These are phyloP conservation scores for Talaromyces sp. DNA, from an alignment of 2,329 filamentous ascomycete genomes.

Conservation along the genomic window DNA sequence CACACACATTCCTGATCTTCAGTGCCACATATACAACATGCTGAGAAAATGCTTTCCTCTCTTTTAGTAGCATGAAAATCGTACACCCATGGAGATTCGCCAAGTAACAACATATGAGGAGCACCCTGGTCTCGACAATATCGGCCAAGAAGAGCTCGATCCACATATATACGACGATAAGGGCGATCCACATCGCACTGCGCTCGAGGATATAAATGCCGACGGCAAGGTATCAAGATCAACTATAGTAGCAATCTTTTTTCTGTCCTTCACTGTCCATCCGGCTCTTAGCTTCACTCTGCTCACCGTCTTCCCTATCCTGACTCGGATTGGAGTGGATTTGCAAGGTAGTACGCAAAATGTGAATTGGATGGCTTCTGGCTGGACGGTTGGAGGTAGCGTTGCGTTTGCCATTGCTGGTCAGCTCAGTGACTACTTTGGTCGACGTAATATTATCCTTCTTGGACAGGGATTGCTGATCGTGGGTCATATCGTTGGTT, in stretches of 20 bases:
- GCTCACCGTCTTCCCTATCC: not conserved
- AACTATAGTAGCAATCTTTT: not conserved
- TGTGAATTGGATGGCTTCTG: not conserved
- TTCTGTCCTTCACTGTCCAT: not conserved
- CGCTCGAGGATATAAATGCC: not conserved
- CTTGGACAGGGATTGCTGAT: not conserved
- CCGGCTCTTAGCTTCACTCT: not conserved
- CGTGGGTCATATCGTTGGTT: not conserved
- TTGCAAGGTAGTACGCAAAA: not conserved
- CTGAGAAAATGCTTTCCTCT: too few species aligned
- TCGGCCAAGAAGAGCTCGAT: slow-evolving; percentile 1
- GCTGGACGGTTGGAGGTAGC: not conserved
- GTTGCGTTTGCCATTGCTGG: slow-evolving; percentile 4
- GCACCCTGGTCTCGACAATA: not conserved
- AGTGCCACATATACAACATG: too few species aligned
- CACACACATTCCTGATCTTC: not conserved
- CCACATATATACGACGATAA: slow-evolving; percentile 5
- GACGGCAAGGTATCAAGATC: not conserved
- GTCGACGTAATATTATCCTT: not conserved
- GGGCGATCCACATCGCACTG: slow-evolving; percentile 1
- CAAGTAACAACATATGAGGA: not conserved
- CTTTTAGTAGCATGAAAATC: too few species aligned
- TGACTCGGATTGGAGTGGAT: not conserved
- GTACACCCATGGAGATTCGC: not conserved
- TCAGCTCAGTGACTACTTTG: slow-evolving; percentile 2